Conservation (phyloP, 2,329 filamentous ascomycete genomes). For the Laburnicola sp. region DNA sequence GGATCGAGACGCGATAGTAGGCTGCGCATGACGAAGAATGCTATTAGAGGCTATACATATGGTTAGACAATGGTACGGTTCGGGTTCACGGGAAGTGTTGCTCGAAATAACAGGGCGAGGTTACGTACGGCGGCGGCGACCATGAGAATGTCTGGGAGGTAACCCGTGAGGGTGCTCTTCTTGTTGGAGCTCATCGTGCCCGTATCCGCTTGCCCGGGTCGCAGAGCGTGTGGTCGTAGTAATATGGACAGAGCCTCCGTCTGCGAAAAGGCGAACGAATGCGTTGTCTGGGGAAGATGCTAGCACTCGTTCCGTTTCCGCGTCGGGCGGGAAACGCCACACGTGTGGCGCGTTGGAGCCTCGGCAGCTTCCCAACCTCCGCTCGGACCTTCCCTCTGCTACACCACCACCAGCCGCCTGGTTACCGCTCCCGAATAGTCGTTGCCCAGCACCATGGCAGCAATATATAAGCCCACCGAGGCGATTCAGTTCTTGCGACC, state of each 20-base stretch:
- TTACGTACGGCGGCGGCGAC: slow-evolving; percentile 47
- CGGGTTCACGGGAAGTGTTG: background rate
- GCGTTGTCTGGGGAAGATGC: slow-evolving; percentile 27
- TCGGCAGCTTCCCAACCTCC: slow-evolving; percentile 12
- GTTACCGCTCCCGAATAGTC: slow-evolving; percentile 14
- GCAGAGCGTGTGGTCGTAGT: background rate
- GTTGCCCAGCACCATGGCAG: slow-evolving; percentile 35
- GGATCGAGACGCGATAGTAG: slow-evolving; percentile 45
- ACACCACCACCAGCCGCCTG: slow-evolving; percentile 1
- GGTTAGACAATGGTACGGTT: slow-evolving; percentile 10
- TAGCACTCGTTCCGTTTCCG: slow-evolving; percentile 7
- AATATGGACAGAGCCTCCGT: background rate
- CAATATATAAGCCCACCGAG: slow-evolving; percentile 36
- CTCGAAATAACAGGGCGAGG: background rate
- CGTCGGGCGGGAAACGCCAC: slow-evolving; percentile 17
- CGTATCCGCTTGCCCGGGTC: background rate
- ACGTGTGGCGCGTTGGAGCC: slow-evolving; percentile 15
- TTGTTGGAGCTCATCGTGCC: slow-evolving; percentile 41
- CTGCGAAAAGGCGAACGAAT: slow-evolving; percentile 10
- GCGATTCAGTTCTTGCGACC: slow-evolving; percentile 36
- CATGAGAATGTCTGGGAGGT: slow-evolving; percentile 47
- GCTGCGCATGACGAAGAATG: slow-evolving; percentile 57
- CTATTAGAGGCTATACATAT: slow-evolving; percentile 57
- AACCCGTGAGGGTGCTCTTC: slow-evolving; percentile 43
- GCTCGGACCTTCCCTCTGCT: background rate